Evolutionary conservation across 2,329 filamentous ascomycete genomes (phyloP).

Genomic region (Colletotrichum gloeosporioides): DNA sequence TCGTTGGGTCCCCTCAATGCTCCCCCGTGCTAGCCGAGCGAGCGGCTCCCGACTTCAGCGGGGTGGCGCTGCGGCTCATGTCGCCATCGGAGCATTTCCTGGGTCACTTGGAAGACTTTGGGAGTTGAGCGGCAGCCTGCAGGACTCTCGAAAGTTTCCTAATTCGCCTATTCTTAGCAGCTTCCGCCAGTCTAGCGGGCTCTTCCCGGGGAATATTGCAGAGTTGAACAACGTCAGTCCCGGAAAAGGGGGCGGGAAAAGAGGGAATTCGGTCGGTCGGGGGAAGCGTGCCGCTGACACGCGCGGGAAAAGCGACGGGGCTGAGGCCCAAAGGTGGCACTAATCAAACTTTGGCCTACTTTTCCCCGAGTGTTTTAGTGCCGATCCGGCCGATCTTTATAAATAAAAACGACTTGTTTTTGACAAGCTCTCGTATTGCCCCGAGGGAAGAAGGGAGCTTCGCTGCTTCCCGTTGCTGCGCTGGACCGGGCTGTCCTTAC

Average conservation of each 20-base stretch:
- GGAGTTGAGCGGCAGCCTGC: background rate
- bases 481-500: background rate
- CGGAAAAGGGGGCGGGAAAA: background rate
- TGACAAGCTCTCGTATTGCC: background rate
- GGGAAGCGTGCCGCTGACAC: background rate
- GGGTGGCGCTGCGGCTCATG: background rate
- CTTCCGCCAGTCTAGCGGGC: background rate
- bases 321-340: background rate
- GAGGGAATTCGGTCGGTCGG: background rate
- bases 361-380: background rate
- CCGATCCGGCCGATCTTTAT: conserved; percentile 13
- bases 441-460: background rate
- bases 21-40: background rate
- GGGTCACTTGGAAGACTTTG: background rate
- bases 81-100: background rate
- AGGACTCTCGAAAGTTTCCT: background rate
- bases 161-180: conserved; percentile 1
- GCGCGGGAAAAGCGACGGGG: background rate
- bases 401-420: background rate
- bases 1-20: background rate
- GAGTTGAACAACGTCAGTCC: background rate
- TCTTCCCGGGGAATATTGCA: background rate
- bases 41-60: background rate
- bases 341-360: conserved; percentile 4
- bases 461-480: background rate